Conservation (phyloP, 139 green algal species). For the Spirogloea muscicola region DNA sequence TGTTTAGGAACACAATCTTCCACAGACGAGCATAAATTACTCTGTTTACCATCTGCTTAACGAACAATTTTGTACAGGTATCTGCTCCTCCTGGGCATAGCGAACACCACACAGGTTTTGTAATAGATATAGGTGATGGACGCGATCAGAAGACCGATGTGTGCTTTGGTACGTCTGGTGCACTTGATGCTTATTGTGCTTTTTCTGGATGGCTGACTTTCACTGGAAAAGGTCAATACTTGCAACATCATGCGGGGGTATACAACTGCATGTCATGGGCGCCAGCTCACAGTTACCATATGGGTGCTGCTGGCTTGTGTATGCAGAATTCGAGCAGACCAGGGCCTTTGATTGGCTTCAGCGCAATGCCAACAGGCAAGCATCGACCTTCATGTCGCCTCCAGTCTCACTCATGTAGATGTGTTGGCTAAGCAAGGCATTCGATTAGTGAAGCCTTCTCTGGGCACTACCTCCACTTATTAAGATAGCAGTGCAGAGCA, state of each 20-base stretch:
- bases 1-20: too few species aligned
- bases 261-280: not conserved
- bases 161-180: constrained; percentile 23
- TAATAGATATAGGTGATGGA: constrained; percentile 49
- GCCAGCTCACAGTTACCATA: constrained; percentile 5
- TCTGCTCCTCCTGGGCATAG: constrained; percentile 52
- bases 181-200: not conserved
- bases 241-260: not conserved
- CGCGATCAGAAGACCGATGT: constrained; percentile 28
- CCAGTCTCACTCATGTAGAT: not conserved
- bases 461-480: not conserved
- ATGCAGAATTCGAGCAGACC: constrained; percentile 48
- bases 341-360: constrained; percentile 47
- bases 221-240: not conserved
- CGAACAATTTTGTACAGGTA: constrained; percentile 36
- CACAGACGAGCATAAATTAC: too few species aligned
- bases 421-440: not conserved
- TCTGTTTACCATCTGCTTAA: too few species aligned
- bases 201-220: not conserved
- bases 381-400: not conserved
- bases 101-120: constrained; percentile 57
- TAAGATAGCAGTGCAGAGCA: not conserved
- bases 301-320: not conserved
- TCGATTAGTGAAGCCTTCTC: not conserved
- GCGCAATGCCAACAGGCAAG: constrained; percentile 34